Evolutionary conservation across 805 yeast genomes (phyloP).

Genomic region (Metschnikowia proteae): DNA sequence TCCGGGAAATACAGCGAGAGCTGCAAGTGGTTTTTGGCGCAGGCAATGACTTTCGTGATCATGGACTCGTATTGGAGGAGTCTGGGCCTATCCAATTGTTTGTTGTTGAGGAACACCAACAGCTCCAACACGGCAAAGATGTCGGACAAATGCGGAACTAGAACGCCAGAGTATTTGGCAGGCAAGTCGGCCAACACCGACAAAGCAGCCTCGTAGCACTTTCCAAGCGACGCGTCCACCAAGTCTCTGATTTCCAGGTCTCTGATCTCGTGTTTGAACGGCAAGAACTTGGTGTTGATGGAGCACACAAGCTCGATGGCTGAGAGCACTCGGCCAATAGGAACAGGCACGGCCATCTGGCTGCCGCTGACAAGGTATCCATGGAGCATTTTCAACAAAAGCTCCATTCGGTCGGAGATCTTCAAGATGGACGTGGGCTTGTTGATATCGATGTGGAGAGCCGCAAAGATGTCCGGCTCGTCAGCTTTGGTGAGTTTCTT

Average conservation of each 20-base stretch:
- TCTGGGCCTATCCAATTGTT: slow-evolving; percentile 27
- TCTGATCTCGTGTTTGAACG: slow-evolving; percentile 57
- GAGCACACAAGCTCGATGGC: slow-evolving; percentile 53
- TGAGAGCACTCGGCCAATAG: slow-evolving; percentile 54
- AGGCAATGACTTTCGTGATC: slow-evolving; percentile 32
- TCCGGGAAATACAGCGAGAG: slow-evolving; percentile 45
- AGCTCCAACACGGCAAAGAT: slow-evolving; percentile 55
- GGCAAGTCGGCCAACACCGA: slow-evolving; percentile 37
- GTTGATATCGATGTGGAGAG: slow-evolving; percentile 57
- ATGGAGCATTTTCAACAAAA: slow-evolving; percentile 37
- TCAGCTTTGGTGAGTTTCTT: slow-evolving; percentile 26
- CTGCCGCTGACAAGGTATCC: slow-evolving; percentile 50
- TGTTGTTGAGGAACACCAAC: slow-evolving; percentile 50
- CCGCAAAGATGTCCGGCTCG: slow-evolving; percentile 34
- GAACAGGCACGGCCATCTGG: slow-evolving; percentile 53
- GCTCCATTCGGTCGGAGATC: slow-evolving; percentile 48
- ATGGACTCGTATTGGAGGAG: slow-evolving; percentile 38
- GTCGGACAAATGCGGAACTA: slow-evolving; percentile 47
- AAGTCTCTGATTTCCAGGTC: slow-evolving; percentile 46
- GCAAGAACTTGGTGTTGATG: slow-evolving; percentile 51
- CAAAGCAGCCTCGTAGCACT: slow-evolving; percentile 46
- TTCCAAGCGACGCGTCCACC: slow-evolving; percentile 41
- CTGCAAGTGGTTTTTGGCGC: slow-evolving; percentile 26
- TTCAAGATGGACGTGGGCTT: slow-evolving; percentile 48
- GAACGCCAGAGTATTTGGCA: slow-evolving; percentile 31